Evolutionary conservation across 208 protist genomes (phyloP), one percentile per base, ranked within the genome.

Genomic region (Phytomonas sp.): DNA sequence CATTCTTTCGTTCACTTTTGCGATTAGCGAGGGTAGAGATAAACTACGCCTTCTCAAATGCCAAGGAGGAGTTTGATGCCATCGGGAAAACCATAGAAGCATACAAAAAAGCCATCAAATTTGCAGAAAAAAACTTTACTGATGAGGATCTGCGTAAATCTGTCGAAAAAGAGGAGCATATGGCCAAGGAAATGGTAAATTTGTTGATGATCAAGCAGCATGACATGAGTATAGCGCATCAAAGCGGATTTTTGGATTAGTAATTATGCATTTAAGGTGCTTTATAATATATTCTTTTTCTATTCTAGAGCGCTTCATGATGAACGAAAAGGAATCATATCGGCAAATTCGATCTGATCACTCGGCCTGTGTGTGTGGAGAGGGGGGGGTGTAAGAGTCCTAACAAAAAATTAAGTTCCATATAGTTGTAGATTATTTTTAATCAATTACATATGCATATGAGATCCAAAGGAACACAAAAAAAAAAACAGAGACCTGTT

Each of bases 1-100:
- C 89, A n/a, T 97, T 88, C 73, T 94, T 94, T 70, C 72, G 80
- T 29, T 81, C 84, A 5, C 67, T 91, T 46, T 91, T 97, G 84
- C 84, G 84, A 6, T 67, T 79, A 56, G 86, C 89, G 20, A 87
- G 91, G 60, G 59, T 88, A 65, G 81, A 88, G 71, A 67, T 80
- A 46, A 83, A 79, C 75, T 80, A 76, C 30, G 75, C 60, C 11
- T 77, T 73, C 65, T 60, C 61, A 34, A 75, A 71, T 33, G 73
- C 86, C 32, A 87, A 88, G 71, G 86, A 85, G 53, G 88, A 95
- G 72, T 97, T 92, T 73, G 86, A 95, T 46, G 77, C 77, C 62
- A 86, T 94, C 60, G 76, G 80, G 13, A 46, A 67, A 20, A 64
- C 76, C 43, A 77, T 76, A 69, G 73, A 76, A 32, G 80, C 78